Base-by-base conservation (phyloP, 2,329 filamentous ascomycete genomes). In the Polychaeton citri region DNA sequence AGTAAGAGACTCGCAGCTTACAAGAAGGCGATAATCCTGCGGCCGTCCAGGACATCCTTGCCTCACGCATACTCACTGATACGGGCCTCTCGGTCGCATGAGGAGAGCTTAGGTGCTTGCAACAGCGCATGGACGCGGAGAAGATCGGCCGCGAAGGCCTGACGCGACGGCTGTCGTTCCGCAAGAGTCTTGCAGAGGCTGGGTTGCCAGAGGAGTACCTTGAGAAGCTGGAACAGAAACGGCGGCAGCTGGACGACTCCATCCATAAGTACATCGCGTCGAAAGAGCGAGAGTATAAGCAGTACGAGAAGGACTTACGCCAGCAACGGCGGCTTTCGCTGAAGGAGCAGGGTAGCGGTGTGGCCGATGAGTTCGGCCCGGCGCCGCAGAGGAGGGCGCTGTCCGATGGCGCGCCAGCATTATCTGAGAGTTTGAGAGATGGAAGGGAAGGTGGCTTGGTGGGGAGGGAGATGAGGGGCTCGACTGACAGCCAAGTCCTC, bases 241-340 rank as follows among this genome's bases (percentile, higher is more conserved):
- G 56, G 21, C 50, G 47, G 34, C 51, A 54, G 43, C 43, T 58
- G 30, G 56, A 59, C 37, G 56, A 59, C 12, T 52, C 50, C 6
- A 58, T 59, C 34, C 55, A 58, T 43, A 54, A 53, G 30, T 59
- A 56, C 42, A 55, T 58, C 30, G 54, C 55, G 8, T 39, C 49
- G 31, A 59, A 59, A 41, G 56, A 59, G 37, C 39, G 54, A 24
- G 56, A 59, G 33, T 58, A 53, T 37, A 54, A 55, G 41, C 40
- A 43, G n/a, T 55, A 45, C 38, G 54, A 58, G 43, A 53, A 49
- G 40, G 54, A 59, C 19, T 26, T 55, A 37, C 43, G 40, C 24
- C 40, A 43, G 21, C 42, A 46, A 37, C 21, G 18, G 10, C 13
- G 17, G 13, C 30, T 16, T 16, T 12, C 30, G 5, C 12, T 32